A percentile compares a stretch with the other conserved stretches of the same genome.
Conservation (phyloP, 495 filamentous ascomycete genomes). For the Talaromyces thailandensis region DNA sequence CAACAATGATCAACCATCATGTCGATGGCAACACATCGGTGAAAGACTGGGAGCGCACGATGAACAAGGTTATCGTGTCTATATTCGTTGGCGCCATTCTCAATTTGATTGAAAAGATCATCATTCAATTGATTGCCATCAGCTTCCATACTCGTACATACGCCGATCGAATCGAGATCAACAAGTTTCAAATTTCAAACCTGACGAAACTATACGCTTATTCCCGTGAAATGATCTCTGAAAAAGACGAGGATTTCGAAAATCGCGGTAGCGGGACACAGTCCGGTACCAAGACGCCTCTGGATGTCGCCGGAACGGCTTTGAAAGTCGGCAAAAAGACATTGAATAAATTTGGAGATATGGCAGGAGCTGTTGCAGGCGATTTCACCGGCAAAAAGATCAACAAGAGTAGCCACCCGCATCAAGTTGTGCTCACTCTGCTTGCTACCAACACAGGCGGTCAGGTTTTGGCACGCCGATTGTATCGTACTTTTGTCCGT, state of each 20-base stretch:
- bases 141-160: conserved; percentile 91
- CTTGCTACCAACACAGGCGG: conserved; percentile 63
- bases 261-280: conserved; percentile 26
- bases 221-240: conserved; percentile 63
- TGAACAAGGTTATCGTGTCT: conserved; percentile 82
- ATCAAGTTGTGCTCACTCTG: conserved; percentile 71
- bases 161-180: conserved; percentile 81
- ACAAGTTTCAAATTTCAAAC: conserved; percentile 79
- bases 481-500: conserved; percentile 84
- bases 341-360: conserved; percentile 73
- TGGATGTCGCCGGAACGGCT: conserved; percentile 55
- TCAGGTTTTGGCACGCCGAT: conserved; percentile 78
- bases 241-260: conserved; percentile 65
- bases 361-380: conserved; percentile 83
- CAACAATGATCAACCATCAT: conserved; percentile 65
- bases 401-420: conserved; percentile 68
- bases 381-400: conserved; percentile 82
- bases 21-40: conserved; percentile 43
- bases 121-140: conserved; percentile 90
- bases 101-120: conserved; percentile 86
- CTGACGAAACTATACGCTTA: conserved; percentile 75
- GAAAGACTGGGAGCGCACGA: conserved; percentile 60
- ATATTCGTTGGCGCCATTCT: conserved; percentile 70
- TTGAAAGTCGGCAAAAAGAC: conserved; percentile 63
- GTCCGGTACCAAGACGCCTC: conserved; percentile 62